Evolutionary conservation across 306 rosid genomes (phyloP), one percentile per base, ranked within the genome.

Genomic region (Sophora flavescens): DNA sequence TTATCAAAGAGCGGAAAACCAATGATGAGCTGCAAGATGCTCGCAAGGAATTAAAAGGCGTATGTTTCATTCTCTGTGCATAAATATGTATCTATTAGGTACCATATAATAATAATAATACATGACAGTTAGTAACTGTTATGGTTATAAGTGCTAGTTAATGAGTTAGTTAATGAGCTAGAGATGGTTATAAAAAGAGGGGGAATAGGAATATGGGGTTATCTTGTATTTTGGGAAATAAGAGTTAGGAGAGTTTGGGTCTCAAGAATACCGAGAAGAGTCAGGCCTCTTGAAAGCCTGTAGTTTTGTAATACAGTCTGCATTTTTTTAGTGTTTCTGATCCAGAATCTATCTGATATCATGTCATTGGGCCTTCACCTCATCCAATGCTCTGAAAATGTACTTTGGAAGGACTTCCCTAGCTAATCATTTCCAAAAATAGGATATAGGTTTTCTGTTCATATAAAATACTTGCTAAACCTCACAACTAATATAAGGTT

Each of bases 1-100:
- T 90, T 45, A 41, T 89, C 71, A 78, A 73, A 82, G 96, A 89
- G 78, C 91, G 89, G 13, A 82, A 78, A 71, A 86, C 84, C 57
- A 94, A 94, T 69, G 97, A 91, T 5, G 96, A 91, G 82, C 78
- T 91, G 77, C 96, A 90, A 77, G 91, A 90, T 45, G 96, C 93
- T 54, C 96, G 98, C 54, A 90, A 90, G 84, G 90, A 82, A 60
- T 76, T 90, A 76, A 85, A 88, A 35, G 39, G 3, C 3, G 98
- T 90, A 87, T n/a, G 87, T 45, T 57, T 28, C 15, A 32, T 26
- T 64, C 44, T 71, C 15, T 11, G 3, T 10, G 22, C 61, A 30
- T 56, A 47, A 76, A 47, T 70, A 22, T 26, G 17, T 1, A 22
- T 22, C 22, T 22, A 22, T 22, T 30, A 30, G 32, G 32, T 30